phyloP scores from a whole-genome alignment of 1,284 basidiomycete species.

The Fomitiporia mediterranea region DNA sequence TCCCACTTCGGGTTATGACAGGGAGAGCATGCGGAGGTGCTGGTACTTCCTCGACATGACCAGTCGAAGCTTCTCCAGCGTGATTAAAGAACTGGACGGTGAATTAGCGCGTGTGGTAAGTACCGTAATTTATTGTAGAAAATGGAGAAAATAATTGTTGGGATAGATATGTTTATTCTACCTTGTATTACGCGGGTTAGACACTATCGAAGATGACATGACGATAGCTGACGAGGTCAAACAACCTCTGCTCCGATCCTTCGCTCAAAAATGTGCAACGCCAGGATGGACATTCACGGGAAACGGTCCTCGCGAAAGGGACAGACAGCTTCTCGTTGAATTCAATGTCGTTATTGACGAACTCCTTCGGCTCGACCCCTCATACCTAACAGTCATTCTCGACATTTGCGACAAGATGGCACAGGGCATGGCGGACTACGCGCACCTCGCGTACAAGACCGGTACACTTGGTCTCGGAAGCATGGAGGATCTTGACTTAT shows the following conservation, averaged over 20 bases:
- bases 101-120: slow-evolving; percentile 88
- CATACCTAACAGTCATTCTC: slow-evolving; percentile 80
- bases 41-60: slow-evolving; percentile 91
- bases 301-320: slow-evolving; percentile 86
- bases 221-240: slow-evolving; percentile 85
- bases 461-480: slow-evolving; percentile 68
- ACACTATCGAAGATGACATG: slow-evolving; percentile 99
- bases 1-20: slow-evolving; percentile 77
- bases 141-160: neutral
- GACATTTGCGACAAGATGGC: slow-evolving; percentile 88
- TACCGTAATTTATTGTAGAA: slow-evolving; percentile 23
- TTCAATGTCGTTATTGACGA: slow-evolving; percentile 86
- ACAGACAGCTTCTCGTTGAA: slow-evolving; percentile 82
- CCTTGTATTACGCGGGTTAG: slow-evolving; percentile 87
- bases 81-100: slow-evolving; percentile 96
- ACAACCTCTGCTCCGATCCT: slow-evolving; percentile 79
- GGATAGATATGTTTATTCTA: slow-evolving; percentile 90
- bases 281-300: slow-evolving; percentile 88
- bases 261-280: slow-evolving; percentile 78
- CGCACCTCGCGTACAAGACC: slow-evolving; percentile 73
- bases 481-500: slow-evolving; percentile 88
- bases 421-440: slow-evolving; percentile 93
- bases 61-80: slow-evolving; percentile 86
- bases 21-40: slow-evolving; percentile 81
- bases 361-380: slow-evolving; percentile 61